Evolutionary conservation across 139 green algal genomes (phyloP).

Genomic region (Asterochloris erici): DNA sequence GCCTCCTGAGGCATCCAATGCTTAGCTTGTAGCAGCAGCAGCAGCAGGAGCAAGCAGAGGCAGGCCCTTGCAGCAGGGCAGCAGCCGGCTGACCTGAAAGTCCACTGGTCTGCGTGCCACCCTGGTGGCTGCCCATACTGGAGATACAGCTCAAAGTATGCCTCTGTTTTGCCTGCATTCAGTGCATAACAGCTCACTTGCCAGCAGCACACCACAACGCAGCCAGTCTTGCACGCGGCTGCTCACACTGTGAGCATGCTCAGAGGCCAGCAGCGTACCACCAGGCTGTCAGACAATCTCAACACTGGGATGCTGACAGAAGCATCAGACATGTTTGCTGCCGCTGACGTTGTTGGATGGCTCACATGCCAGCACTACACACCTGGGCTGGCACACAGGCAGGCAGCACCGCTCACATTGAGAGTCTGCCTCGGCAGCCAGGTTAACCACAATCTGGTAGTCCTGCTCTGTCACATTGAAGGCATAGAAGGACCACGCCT

Average conservation of each 20-base stretch:
- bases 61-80: neutral
- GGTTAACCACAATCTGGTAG: conserved; percentile 37
- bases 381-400: neutral
- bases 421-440: conserved; percentile 21
- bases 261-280: no score
- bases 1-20: neutral
- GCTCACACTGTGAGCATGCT: neutral
- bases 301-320: no score
- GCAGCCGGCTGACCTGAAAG: conserved; percentile 7
- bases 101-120: conserved; percentile 15
- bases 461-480: conserved; percentile 36
- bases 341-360: neutral
- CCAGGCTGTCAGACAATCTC: no score
- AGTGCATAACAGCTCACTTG: neutral
- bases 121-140: conserved; percentile 27
- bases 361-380: no score
- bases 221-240: neutral
- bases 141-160: conserved; percentile 11
- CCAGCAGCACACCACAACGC: no score
- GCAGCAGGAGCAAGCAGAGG: neutral
- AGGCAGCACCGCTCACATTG: conserved; percentile 5
- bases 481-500: conserved; percentile 34
- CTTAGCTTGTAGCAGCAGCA: neutral
- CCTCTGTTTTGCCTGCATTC: neutral
- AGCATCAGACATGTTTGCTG: neutral